Conservation (phyloP, 2,329 filamentous ascomycete genomes). For the Nemania sp. region DNA sequence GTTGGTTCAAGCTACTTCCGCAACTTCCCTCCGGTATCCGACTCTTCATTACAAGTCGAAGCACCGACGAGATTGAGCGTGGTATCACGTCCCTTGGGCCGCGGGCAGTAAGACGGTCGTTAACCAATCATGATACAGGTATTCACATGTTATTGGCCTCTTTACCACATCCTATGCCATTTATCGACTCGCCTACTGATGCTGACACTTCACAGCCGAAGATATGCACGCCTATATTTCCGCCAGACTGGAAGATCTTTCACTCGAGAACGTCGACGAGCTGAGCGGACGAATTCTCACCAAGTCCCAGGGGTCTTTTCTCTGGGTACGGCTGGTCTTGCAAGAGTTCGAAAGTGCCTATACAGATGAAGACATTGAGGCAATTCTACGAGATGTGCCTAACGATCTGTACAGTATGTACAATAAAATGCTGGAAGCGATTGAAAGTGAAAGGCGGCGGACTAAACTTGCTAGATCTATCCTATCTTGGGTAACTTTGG, state of each 20-base stretch:
- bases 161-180: slow-evolving; percentile 1
- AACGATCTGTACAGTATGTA: slow-evolving; percentile 35
- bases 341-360: slow-evolving; percentile 38
- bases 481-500: slow-evolving; percentile 34
- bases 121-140: slow-evolving; percentile 24
- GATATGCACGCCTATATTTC: slow-evolving; percentile 37
- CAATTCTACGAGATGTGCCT: slow-evolving; percentile 36
- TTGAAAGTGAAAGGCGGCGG: slow-evolving; percentile 31
- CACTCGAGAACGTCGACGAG: slow-evolving; percentile 24
- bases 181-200: slow-evolving; percentile 1
- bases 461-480: slow-evolving; percentile 33
- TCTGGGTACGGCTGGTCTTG: slow-evolving; percentile 40
- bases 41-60: slow-evolving; percentile 40
- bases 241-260: slow-evolving; percentile 30
- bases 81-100: slow-evolving; percentile 32
- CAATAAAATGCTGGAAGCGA: slow-evolving; percentile 31
- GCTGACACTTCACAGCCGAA: slow-evolving; percentile 16
- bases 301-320: slow-evolving; percentile 40
- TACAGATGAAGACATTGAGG: slow-evolving; percentile 38
- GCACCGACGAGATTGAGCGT: slow-evolving; percentile 34
- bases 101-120: slow-evolving; percentile 14
- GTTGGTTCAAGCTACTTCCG: slow-evolving; percentile 22
- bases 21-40: slow-evolving; percentile 31
- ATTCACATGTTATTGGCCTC: slow-evolving; percentile 6
- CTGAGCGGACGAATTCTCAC: slow-evolving; percentile 37